Conservation (phyloP, 2,329 filamentous ascomycete genomes). For the Geosmithia putterillii region DNA sequence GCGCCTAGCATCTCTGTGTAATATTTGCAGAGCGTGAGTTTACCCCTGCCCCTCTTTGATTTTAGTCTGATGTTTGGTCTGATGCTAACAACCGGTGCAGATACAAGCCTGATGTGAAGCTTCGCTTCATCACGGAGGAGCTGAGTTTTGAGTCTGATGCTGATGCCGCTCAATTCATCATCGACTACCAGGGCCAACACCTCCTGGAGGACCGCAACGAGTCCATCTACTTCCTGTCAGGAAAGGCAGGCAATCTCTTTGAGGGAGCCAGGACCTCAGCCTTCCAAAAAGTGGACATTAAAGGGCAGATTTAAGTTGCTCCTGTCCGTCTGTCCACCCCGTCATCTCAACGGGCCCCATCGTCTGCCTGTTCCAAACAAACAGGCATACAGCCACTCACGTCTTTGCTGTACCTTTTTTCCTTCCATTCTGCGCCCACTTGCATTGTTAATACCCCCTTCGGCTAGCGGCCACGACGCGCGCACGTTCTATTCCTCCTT, state of each 20-base stretch:
- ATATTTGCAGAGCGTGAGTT: slow-evolving; percentile 89
- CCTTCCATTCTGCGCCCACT: not conserved
- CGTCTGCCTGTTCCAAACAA: not conserved
- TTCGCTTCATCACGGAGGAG: slow-evolving; percentile 90
- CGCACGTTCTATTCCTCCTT: not conserved
- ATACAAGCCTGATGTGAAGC: slow-evolving; percentile 81
- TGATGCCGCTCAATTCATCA: slow-evolving; percentile 83
- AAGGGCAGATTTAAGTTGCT: slow-evolving; percentile 71
- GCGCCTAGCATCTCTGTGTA: slow-evolving; percentile 78
- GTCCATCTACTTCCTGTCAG: slow-evolving; percentile 59
- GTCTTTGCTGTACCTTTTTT: not conserved
- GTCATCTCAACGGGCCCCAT: too few relatives aligned
- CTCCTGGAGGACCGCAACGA: slow-evolving; percentile 68
- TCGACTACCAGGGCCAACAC: slow-evolving; percentile 63
- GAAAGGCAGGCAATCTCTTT: slow-evolving; percentile 62
- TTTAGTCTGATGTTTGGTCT: not conserved
- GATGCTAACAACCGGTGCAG: slow-evolving; percentile 43
- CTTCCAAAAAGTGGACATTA: slow-evolving; percentile 86
- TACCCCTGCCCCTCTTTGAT: not conserved
- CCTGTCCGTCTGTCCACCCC: not conserved
- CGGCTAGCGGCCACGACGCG: not conserved
- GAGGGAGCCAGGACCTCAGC: slow-evolving; percentile 61
- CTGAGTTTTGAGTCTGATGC: slow-evolving; percentile 89
- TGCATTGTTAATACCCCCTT: not conserved
- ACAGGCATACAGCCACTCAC: not conserved